Conservation (phyloP, 768 basidiomycete species). For the Plicaturopsis crispa region DNA sequence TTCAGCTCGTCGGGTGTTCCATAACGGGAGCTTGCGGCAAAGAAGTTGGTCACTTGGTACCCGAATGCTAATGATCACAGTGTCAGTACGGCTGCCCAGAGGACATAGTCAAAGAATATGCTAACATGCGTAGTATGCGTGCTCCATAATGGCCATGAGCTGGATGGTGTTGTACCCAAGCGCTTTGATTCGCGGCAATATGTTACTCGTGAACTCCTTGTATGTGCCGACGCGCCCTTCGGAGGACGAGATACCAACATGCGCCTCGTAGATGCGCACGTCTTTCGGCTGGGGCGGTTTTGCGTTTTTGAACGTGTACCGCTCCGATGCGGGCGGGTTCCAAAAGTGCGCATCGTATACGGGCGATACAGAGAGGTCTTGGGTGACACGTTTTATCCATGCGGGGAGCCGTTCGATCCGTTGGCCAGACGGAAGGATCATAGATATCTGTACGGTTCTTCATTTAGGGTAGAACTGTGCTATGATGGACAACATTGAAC, state of each 20-base stretch:
- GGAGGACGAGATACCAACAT: constrained; percentile 92
- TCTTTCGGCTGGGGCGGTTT: constrained; percentile 60
- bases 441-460: constrained; percentile 71
- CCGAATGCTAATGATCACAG: constrained; percentile 70
- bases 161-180: constrained; percentile 97
- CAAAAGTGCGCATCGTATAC: constrained; percentile 97
- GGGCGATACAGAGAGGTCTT: constrained; percentile 83
- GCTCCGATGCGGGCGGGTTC: constrained; percentile 76
- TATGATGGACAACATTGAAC: constrained; percentile 10
- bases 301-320: constrained; percentile 77
- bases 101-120: constrained; percentile 6
- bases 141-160: constrained; percentile 98
- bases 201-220: constrained; percentile 85
- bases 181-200: constrained; percentile 81
- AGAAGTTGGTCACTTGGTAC: constrained; percentile 97
- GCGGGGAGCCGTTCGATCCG: constrained; percentile 89
- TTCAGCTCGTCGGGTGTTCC: constrained; percentile 94
- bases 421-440: constrained; percentile 71
- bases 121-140: constrained; percentile 95
- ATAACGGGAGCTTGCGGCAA: constrained; percentile 93
- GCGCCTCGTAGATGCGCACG: constrained; percentile 90
- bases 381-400: constrained; percentile 94
- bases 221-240: constrained; percentile 89
- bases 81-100: constrained; percentile 3
- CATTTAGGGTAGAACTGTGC: neutral